Conservation (phyloP, 73 alveolate genomes). For the Stentor coeruleus region DNA sequence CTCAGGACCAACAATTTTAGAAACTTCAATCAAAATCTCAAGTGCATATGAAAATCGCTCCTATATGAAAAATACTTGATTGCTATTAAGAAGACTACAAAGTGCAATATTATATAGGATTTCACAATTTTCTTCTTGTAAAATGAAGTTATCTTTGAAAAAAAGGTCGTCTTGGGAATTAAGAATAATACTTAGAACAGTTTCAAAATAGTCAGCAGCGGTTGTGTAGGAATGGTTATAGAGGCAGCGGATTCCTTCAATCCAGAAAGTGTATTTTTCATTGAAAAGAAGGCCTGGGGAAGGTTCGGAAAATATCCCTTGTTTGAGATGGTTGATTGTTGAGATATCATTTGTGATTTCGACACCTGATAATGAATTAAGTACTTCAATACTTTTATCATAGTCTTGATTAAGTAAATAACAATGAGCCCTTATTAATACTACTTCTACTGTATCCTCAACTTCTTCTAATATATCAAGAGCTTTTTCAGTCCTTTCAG, state of each 20-base stretch:
- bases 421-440: neutral
- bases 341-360: neutral
- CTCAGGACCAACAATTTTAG: no score
- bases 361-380: no score
- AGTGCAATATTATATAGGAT: no score
- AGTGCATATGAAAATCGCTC: no score
- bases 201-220: neutral
- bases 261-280: neutral
- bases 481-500: neutral
- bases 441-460: neutral
- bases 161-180: neutral
- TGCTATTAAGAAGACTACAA: no score
- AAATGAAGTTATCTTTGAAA: no score
- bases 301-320: neutral
- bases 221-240: neutral
- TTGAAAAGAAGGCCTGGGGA: neutral
- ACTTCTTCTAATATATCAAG: no score
- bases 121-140: no score
- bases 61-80: no score
- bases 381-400: neutral
- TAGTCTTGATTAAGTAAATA: neutral
- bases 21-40: no score
- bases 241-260: neutral
- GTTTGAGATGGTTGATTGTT: neutral
- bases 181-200: neutral